phyloP scores from a whole-genome alignment of 345 rosid genomes.

The Syzygium aromaticum region DNA sequence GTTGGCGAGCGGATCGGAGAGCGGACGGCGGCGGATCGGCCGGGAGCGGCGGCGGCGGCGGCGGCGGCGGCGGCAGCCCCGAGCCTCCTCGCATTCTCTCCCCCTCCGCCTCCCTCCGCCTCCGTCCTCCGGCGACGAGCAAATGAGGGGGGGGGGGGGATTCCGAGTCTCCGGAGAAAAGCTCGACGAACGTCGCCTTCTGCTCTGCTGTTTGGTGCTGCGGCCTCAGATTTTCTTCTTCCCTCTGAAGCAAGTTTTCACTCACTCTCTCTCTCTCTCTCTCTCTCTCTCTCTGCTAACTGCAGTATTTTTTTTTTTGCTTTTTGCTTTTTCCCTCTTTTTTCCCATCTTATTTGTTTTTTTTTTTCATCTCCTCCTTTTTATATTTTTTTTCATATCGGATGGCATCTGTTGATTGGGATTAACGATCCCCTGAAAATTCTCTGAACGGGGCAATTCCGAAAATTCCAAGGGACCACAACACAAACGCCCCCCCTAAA shows the following conservation, averaged over 20 bases:
- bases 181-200: neutral
- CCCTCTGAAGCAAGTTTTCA: conserved; percentile 26
- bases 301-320: neutral
- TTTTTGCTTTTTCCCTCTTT: neutral
- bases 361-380: neutral
- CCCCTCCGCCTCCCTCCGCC: conserved; percentile 15
- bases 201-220: neutral
- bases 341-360: neutral
- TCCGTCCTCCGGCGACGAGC: conserved; percentile 5
- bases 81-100: neutral
- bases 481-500: too few species aligned
- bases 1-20: conserved; percentile 20
- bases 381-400: neutral
- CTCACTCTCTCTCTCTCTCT: neutral
- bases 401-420: neutral
- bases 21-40: conserved; percentile 12
- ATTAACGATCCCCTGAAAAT: neutral
- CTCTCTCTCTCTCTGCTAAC: neutral
- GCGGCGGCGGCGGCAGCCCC: neutral
- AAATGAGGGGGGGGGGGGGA: conserved; percentile 3
- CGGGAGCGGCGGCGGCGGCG: neutral
- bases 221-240: conserved; percentile 27
- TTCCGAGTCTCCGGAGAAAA: neutral
- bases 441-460: neutral
- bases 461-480: neutral